Evolutionary conservation across 176 grass and related monocot genomes (phyloP), one percentile per base, ranked within the genome.

Genomic region (Hordeum marinum): DNA sequence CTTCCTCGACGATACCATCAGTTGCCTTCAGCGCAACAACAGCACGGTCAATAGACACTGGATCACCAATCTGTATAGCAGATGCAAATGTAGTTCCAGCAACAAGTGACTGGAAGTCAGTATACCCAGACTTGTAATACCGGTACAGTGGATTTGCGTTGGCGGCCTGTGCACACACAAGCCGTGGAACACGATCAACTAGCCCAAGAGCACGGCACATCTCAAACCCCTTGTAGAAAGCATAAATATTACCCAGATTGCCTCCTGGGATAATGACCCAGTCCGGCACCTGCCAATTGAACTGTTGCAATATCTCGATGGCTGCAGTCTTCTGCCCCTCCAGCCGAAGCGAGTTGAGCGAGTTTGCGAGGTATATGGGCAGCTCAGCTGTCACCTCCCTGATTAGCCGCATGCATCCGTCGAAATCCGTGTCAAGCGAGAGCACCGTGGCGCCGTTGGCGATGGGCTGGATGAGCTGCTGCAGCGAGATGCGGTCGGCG

Each of bases 191-290:
- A 13, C 85, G 85, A 66, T 90, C 90, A 46, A 92, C 93, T 13
- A 92, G 88, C 0, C 90, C 93, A 54, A 92, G 90, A 43, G 58
- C 88, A 58, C 83, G 85, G 76, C 90, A 92, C 90, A 92, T 92
- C 83, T 92, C 88, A 23, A 92, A 95, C 24, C 90, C 94, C 83
- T 92, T 92, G 65, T 92, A 95, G 90, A 92, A 95, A 10, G 93
- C 93, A 85, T 90, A 95, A 25, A 95, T 92, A n/a, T 95, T 95
- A 8, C 93, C 93, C 21, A 92, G 88, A 78, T 92, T 92, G 69
- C 88, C 90, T 25, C 88, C 90, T 2, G 93, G 93, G 32, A 95
- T 86, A 46, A 95, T 88, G 63, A 92, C 83, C 93, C 88, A 90
- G 77, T 95, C 88, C 1, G 94, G 94, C 24, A 93, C 94, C 80